Conservation (phyloP, 495 filamentous ascomycete species). For the Pseudoneurospora amorphoporcata region DNA sequence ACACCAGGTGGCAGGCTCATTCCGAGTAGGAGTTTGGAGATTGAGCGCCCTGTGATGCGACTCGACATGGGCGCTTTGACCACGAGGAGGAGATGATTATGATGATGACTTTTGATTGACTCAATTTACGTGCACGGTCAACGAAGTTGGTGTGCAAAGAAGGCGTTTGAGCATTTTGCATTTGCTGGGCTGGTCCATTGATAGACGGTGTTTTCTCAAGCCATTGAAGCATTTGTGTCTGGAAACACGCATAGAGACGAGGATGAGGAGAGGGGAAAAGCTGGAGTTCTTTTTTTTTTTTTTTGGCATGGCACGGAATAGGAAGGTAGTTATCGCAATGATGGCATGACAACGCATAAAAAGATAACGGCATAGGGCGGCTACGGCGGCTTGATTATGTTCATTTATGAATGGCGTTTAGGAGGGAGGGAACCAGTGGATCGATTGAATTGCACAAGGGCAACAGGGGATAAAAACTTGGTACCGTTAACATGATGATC, state of each 20-base stretch:
- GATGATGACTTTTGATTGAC: background rate
- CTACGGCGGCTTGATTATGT: background rate
- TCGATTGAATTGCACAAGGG: background rate
- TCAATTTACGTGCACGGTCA: background rate
- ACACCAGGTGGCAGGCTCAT: conserved; percentile 40
- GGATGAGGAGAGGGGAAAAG: background rate
- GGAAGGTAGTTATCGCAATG: background rate
- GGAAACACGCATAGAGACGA: background rate
- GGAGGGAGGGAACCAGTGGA: background rate
- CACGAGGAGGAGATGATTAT: background rate
- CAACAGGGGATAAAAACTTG: background rate
- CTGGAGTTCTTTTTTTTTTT: background rate
- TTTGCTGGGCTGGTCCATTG: background rate
- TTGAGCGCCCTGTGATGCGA: conserved; percentile 31
- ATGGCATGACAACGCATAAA: background rate
- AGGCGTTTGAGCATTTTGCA: background rate
- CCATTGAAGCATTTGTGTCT: background rate
- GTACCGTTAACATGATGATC: background rate
- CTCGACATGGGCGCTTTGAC: conserved; percentile 18
- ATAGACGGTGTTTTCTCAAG: background rate
- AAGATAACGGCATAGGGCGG: background rate
- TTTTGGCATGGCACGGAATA: background rate
- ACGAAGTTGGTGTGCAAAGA: background rate
- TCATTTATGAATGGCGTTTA: background rate
- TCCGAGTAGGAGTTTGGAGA: conserved; percentile 38